Conservation (phyloP, 495 filamentous ascomycete species). For the Schizothecium vesticola region DNA sequence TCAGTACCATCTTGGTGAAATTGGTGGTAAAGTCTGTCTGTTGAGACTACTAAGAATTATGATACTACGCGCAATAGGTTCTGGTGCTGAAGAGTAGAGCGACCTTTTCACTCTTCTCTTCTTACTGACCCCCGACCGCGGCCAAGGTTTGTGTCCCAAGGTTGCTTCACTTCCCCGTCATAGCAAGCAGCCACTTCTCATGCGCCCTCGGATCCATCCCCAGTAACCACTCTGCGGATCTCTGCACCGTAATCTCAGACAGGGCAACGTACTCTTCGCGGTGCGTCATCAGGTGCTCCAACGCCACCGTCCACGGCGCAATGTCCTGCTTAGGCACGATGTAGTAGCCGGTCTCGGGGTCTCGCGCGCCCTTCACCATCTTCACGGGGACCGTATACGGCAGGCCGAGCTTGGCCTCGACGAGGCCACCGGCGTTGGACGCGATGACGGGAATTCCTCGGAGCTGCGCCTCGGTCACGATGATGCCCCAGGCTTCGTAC, state of each 20-base stretch:
- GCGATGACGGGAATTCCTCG: conserved; percentile 31
- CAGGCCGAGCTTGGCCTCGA: conserved; percentile 27
- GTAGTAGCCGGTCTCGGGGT: conserved; percentile 20
- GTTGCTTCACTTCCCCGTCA: conserved; percentile 13
- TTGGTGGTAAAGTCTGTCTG: background rate
- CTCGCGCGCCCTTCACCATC: conserved; percentile 19
- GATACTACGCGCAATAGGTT: background rate
- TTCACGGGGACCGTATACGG: conserved; percentile 27
- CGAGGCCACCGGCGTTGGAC: conserved; percentile 27
- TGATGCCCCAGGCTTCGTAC: conserved; percentile 30
- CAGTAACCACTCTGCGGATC: conserved; percentile 19
- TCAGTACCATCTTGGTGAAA: background rate
- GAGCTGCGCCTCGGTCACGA: conserved; percentile 31
- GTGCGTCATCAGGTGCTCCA: conserved; percentile 20
- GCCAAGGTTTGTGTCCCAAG: background rate
- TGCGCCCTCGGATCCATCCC: conserved; percentile 17
- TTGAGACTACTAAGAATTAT: background rate
- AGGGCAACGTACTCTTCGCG: conserved; percentile 15
- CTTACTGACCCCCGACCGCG: background rate
- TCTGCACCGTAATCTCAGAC: conserved; percentile 11
- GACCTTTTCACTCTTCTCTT: background rate
- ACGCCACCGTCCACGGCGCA: conserved; percentile 15
- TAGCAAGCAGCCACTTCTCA: conserved; percentile 27
- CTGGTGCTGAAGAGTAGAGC: background rate
- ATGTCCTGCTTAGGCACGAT: conserved; percentile 26